Percentiles rank a stretch among this genome's conserved stretches.
Conservation (phyloP, 2,329 filamentous ascomycete genomes). For the Didymella glomerata region DNA sequence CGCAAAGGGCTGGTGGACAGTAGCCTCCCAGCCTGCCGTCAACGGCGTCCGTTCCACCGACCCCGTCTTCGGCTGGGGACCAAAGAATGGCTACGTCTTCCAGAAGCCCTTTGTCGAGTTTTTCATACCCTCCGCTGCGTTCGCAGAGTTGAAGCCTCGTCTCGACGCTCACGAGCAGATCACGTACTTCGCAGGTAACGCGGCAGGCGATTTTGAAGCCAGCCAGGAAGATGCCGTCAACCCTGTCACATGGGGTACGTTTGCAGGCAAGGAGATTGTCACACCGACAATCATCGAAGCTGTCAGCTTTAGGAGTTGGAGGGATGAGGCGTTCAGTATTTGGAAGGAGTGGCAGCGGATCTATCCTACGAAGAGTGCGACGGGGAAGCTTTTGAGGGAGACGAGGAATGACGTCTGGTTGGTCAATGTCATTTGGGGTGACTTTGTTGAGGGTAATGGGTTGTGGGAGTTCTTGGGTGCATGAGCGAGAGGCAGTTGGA, state of each 20-base stretch:
- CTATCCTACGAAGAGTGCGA: slow-evolving; percentile 77
- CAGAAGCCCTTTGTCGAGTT: slow-evolving; percentile 99
- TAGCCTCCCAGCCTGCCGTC: slow-evolving; percentile 93
- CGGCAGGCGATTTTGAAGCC: slow-evolving; percentile 77
- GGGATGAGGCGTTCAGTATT: slow-evolving; percentile 94
- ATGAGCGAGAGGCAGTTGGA: not conserved
- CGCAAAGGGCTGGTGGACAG: slow-evolving; percentile 89
- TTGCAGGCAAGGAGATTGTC: slow-evolving; percentile 93
- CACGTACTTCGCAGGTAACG: slow-evolving; percentile 88
- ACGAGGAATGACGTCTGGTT: slow-evolving; percentile 80
- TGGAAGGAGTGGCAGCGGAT: slow-evolving; percentile 94
- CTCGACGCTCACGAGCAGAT: slow-evolving; percentile 74
- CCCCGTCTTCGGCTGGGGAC: slow-evolving; percentile 90
- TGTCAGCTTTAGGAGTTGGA: slow-evolving; percentile 92
- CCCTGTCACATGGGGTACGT: slow-evolving; percentile 96
- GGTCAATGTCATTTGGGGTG: slow-evolving; percentile 88
- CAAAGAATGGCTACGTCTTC: slow-evolving; percentile 90
- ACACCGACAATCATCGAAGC: slow-evolving; percentile 97
- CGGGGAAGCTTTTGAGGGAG: slow-evolving; percentile 73
- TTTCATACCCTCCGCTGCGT: slow-evolving; percentile 81
- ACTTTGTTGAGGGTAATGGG: slow-evolving; percentile 74
- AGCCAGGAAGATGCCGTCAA: slow-evolving; percentile 76
- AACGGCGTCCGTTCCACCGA: slow-evolving; percentile 83
- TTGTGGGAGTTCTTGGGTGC: slow-evolving; percentile 72
- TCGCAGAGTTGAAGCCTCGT: slow-evolving; percentile 69